phyloP scores from a whole-genome alignment of 169 alveolate species.

The Cryptosporidium tyzzeri region DNA sequence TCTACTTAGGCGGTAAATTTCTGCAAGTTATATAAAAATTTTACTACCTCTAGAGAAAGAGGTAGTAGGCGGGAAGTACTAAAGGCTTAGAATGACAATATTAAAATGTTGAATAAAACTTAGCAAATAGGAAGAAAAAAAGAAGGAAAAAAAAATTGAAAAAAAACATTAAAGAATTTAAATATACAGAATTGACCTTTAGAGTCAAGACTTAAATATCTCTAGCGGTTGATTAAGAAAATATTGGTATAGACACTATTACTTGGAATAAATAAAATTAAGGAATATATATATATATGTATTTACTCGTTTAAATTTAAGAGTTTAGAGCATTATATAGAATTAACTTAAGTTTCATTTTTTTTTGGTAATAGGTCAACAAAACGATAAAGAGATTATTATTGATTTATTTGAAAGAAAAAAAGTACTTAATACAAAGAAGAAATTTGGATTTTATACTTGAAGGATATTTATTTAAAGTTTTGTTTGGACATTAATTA shows the following conservation, averaged over 20 bases:
- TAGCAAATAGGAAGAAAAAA: background rate
- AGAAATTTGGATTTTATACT: background rate
- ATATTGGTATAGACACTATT: background rate
- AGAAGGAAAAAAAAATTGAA: background rate
- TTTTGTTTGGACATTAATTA: no score
- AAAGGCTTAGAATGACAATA: constrained; percentile 59
- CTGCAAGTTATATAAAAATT: background rate
- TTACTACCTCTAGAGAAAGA: constrained; percentile 34
- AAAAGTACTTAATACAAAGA: background rate
- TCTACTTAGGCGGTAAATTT: constrained; percentile 53
- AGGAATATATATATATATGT: no score
- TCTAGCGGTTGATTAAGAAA: no score
- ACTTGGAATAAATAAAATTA: no score
- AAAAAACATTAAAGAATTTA: no score
- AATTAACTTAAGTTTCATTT: background rate
- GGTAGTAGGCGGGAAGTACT: constrained; percentile 53
- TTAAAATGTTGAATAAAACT: background rate
- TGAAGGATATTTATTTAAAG: background rate
- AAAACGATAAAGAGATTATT: background rate
- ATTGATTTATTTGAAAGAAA: no score
- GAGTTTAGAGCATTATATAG: background rate
- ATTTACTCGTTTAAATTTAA: background rate
- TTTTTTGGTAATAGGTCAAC: background rate
- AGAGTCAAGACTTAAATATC: background rate
- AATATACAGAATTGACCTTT: background rate